Base-by-base conservation (phyloP, 2,329 filamentous ascomycete genomes). In the Fusarium proliferatum region DNA sequence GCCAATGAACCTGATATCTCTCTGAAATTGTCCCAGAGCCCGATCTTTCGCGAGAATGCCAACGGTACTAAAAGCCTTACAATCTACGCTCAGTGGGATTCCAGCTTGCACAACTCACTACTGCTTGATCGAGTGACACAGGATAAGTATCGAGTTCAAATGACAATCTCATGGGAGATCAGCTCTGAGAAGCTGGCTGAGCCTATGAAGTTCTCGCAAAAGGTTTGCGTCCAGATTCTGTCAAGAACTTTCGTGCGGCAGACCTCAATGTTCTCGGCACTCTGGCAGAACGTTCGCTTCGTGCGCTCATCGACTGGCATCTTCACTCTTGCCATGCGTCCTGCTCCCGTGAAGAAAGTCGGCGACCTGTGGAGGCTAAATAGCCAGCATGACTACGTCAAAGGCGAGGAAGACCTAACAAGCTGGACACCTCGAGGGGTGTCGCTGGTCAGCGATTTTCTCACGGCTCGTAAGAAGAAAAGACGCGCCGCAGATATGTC, bases 351-450 rank as follows among this genome's bases (percentile, higher is more conserved):
- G 57, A 98, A 98, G 83, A 90, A 94, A 52, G 94, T 95, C 1
- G 94, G 94, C 6, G 96, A 99, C 80, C 86, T 99, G 17, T 99
- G 96, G 96, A 91, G 96, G 61, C 94, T 98, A 91, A 97, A 95
- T 81, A 98, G 95, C 21, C 92, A 94, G 67, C 93, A 97, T 78
- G 94, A 97, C 81, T 98, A 98, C 79, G 94, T 99, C 77, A 98
- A 97, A 81, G 96, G 96, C 62, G 95, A 99, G 82, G 96, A 99
- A 81, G 88, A 92, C 55, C 86, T 99, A 43, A 91, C 87, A 5
- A 91, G 91, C 64, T 99, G 96, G 96, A 91, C 92, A 12, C 96
- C 96, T 4, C 90, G 96, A 46, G 95, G 96, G 41, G 93, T 98
- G 6, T 97, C 94, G 0, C 85, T 99, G 2, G 92, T 99, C n/a